Evolutionary conservation across 805 yeast genomes (phyloP).

Genomic region (Candida silvicultrix): DNA sequence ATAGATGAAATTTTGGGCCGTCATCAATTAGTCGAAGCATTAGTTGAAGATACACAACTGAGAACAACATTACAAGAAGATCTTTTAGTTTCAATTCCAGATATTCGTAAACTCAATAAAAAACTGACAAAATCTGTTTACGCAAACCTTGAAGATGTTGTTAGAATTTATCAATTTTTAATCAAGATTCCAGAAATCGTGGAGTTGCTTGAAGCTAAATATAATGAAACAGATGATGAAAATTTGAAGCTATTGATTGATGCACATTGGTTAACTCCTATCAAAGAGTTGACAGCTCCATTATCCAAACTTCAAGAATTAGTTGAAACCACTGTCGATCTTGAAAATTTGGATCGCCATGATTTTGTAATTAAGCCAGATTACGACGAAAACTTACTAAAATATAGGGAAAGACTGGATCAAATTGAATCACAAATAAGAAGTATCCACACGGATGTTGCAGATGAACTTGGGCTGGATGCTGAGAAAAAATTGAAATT

Average conservation of each 20-base stretch:
- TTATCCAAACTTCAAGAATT: constrained; percentile 71
- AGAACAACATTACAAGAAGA: constrained; percentile 63
- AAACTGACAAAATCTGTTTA: constrained; percentile 43
- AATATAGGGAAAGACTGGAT: constrained; percentile 53
- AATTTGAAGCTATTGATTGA: constrained; percentile 32
- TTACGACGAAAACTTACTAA: constrained; percentile 71
- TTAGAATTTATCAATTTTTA: constrained; percentile 79
- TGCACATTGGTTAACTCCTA: constrained; percentile 51
- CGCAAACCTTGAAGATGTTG: constrained; percentile 81
- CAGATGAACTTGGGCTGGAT: constrained; percentile 74
- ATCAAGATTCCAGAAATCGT: constrained; percentile 64
- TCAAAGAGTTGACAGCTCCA: constrained; percentile 41
- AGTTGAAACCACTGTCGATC: constrained; percentile 88
- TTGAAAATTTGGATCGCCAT: constrained; percentile 73
- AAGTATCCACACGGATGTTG: constrained; percentile 54
- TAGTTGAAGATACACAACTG: constrained; percentile 63
- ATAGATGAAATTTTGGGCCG: constrained; percentile 53
- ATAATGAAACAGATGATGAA: constrained; percentile 26
- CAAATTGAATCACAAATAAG: constrained; percentile 47
- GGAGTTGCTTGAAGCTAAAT: constrained; percentile 40
- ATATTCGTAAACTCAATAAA: constrained; percentile 67
- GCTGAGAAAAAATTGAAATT: constrained; percentile 83
- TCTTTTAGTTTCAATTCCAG: constrained; percentile 71
- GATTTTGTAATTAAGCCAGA: constrained; percentile 86
- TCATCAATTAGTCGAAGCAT: constrained; percentile 65